Evolutionary conservation across 306 rosid species (phyloP).

Genomic region (Quercus engelmannii): DNA sequence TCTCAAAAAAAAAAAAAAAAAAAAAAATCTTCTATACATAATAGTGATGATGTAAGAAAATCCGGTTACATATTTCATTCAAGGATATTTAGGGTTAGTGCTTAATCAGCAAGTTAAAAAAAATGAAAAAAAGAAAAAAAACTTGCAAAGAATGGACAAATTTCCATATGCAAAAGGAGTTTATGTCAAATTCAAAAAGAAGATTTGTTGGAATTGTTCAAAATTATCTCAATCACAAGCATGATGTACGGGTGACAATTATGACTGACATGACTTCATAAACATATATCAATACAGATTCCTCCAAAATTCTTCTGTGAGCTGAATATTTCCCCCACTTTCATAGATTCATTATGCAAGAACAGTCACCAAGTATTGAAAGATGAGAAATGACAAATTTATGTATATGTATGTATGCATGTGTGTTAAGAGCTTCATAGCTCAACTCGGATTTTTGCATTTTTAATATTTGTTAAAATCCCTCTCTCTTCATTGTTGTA

Average conservation of each 20-base stretch:
- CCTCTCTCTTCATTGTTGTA: too few relatives aligned
- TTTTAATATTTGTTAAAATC: too few relatives aligned
- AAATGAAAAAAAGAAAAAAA: too few relatives aligned
- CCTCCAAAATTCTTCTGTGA: conserved; percentile 1
- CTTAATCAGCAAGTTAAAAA: background rate
- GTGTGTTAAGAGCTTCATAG: too few relatives aligned
- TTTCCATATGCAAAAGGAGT: background rate
- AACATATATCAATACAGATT: background rate
- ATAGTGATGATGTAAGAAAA: background rate
- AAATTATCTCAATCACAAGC: background rate
- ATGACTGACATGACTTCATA: background rate
- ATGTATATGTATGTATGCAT: too few relatives aligned
- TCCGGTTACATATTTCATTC: background rate
- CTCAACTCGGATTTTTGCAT: too few relatives aligned
- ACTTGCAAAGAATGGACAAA: background rate
- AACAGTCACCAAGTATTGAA: background rate
- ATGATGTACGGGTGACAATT: background rate
- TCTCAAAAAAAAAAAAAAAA: too few relatives aligned
- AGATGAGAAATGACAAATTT: background rate
- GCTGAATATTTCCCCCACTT: background rate
- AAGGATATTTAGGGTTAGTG: conserved; percentile 1
- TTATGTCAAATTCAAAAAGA: background rate
- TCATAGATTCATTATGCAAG: background rate
- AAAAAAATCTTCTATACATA: background rate
- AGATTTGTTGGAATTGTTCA: background rate